phyloP scores from a whole-genome alignment of 148 eudicot genomes.

The Silene conica region DNA sequence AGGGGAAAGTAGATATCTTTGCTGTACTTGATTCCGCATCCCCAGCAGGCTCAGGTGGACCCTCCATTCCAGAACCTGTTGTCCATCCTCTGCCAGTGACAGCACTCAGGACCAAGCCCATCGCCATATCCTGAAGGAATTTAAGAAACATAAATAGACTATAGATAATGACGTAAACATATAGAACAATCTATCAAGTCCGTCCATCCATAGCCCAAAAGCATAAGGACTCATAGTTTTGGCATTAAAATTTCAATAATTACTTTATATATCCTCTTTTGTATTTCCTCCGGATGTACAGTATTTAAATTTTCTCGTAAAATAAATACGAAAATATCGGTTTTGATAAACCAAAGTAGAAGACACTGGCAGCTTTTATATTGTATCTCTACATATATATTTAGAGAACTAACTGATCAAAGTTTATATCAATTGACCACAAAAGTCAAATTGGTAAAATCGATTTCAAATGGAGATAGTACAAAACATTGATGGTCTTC shows the following conservation, averaged over 20 bases:
- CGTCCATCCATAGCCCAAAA: background rate
- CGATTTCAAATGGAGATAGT: too few species aligned
- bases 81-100: conserved; percentile 81
- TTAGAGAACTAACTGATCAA: background rate
- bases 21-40: conserved; percentile 58
- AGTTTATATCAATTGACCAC: background rate
- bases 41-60: conserved; percentile 69
- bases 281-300: background rate
- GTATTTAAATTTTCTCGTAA: background rate
- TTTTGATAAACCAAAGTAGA: background rate
- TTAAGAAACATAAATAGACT: background rate
- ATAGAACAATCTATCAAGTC: background rate
- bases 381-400: background rate
- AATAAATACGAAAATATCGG: background rate
- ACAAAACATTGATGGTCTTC: too few species aligned
- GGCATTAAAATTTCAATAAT: background rate
- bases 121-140: conserved; percentile 62
- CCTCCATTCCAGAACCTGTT: conserved; percentile 95
- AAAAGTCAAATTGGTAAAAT: background rate
- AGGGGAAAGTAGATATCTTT: conserved; percentile 77
- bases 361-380: too few species aligned
- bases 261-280: background rate
- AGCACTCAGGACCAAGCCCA: conserved; percentile 93
- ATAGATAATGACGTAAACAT: background rate
- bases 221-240: background rate